A percentile compares a stretch with the other conserved stretches of the same genome.
Conservation (phyloP, 352 stramenopile species). For the Phytopythium sindhum region DNA sequence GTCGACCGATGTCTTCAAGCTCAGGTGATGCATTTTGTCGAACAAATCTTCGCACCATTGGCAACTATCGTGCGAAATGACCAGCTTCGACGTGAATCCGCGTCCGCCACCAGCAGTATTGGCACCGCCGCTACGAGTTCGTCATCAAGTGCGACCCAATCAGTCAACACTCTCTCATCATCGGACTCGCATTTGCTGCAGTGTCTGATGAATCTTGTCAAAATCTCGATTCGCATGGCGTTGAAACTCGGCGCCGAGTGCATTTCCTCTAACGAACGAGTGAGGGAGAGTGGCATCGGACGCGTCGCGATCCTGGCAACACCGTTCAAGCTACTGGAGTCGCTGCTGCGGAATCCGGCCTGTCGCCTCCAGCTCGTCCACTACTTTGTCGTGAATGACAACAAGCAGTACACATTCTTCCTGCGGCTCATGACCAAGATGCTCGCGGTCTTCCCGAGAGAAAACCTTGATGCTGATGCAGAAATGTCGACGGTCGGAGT, state of each 20-base stretch:
- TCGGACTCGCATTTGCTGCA: constrained; percentile 55
- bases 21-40: constrained; percentile 27
- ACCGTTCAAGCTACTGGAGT: constrained; percentile 49
- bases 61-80: neutral
- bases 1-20: constrained; percentile 33
- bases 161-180: constrained; percentile 8
- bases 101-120: neutral
- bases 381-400: constrained; percentile 58
- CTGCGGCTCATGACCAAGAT: constrained; percentile 63
- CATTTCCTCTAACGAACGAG: constrained; percentile 31
- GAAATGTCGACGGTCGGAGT: constrained; percentile 23
- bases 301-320: constrained; percentile 33
- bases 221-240: constrained; percentile 51
- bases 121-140: neutral
- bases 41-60: constrained; percentile 28
- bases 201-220: constrained; percentile 56
- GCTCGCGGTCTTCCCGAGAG: constrained; percentile 43
- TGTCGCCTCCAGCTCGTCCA: constrained; percentile 48
- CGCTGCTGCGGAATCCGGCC: constrained; percentile 40
- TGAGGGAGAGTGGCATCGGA: constrained; percentile 12
- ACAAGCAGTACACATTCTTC: constrained; percentile 69
- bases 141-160: neutral
- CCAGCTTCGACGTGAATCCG: neutral
- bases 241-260: constrained; percentile 67
- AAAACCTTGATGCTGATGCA: constrained; percentile 22